Percentiles rank a stretch among this genome's conserved stretches.
phyloP scores from a whole-genome alignment of 164 flowering plant species.

The grape (Vitis vinifera) region DNA sequence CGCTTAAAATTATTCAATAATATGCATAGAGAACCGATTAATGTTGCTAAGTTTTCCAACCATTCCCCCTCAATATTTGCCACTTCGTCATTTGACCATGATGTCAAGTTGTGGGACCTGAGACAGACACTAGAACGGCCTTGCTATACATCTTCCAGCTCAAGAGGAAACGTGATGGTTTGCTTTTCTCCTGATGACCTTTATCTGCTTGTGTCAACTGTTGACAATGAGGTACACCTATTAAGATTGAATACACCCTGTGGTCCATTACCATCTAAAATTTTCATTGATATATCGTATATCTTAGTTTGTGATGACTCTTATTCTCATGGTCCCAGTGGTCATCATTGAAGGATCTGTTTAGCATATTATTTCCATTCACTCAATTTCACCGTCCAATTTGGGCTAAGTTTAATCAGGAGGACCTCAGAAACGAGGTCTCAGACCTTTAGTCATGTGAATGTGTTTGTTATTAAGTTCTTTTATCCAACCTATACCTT shows the following conservation, averaged over 20 bases:
- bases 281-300: too few species aligned
- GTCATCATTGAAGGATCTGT: too few species aligned
- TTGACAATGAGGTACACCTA: constrained; percentile 59
- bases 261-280: too few species aligned
- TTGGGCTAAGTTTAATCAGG: neutral
- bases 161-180: constrained; percentile 67
- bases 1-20: constrained; percentile 42
- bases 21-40: constrained; percentile 58
- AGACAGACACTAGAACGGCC: constrained; percentile 42
- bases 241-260: too few species aligned
- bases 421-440: neutral
- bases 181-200: constrained; percentile 71
- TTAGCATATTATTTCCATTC: too few species aligned
- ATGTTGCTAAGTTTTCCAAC: constrained; percentile 63
- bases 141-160: constrained; percentile 56
- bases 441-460: neutral
- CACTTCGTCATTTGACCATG: constrained; percentile 63
- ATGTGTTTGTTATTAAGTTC: neutral
- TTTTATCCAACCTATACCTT: neutral
- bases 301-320: too few species aligned
- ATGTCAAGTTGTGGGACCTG: constrained; percentile 67
- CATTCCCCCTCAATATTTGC: constrained; percentile 59
- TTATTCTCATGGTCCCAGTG: too few species aligned
- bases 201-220: constrained; percentile 58
- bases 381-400: neutral